Evolutionary conservation across 768 basidiomycete genomes (phyloP).

Genomic region (Tricholoma bakamatsutake): DNA sequence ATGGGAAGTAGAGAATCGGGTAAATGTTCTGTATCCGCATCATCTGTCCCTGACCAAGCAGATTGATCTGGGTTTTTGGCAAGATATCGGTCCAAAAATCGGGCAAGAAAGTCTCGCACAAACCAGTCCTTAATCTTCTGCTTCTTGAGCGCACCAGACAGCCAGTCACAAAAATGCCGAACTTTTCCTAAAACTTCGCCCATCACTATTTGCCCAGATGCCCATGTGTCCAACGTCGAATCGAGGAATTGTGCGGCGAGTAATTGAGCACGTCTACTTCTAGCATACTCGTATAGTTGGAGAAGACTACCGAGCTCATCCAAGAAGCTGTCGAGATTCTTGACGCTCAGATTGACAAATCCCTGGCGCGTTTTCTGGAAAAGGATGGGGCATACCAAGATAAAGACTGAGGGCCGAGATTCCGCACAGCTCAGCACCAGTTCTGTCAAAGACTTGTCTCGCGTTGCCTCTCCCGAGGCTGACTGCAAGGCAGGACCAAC

Average conservation of each 20-base stretch:
- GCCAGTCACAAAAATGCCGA: constrained; percentile 46
- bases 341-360: constrained; percentile 44
- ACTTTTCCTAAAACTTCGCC: constrained; percentile 39
- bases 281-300: constrained; percentile 44
- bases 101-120: constrained; percentile 55
- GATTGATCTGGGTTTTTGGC: constrained; percentile 45
- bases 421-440: constrained; percentile 42
- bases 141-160: constrained; percentile 38
- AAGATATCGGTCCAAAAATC: constrained; percentile 66
- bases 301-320: constrained; percentile 49
- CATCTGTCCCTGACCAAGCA: constrained; percentile 36
- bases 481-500: constrained; percentile 61
- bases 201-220: constrained; percentile 19
- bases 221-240: constrained; percentile 62
- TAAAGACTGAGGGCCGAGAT: constrained; percentile 42
- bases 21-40: constrained; percentile 24
- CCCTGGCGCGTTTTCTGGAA: constrained; percentile 50
- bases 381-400: constrained; percentile 51
- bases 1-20: constrained; percentile 45
- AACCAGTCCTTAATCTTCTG: constrained; percentile 54
- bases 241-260: constrained; percentile 57
- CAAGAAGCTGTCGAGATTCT: constrained; percentile 49
- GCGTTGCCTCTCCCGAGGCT: constrained; percentile 48
- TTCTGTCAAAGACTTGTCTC: constrained; percentile 56
- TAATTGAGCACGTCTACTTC: constrained; percentile 46